phyloP scores from a whole-genome alignment of 2,329 filamentous ascomycete genomes.

The Claviceps monticola region DNA sequence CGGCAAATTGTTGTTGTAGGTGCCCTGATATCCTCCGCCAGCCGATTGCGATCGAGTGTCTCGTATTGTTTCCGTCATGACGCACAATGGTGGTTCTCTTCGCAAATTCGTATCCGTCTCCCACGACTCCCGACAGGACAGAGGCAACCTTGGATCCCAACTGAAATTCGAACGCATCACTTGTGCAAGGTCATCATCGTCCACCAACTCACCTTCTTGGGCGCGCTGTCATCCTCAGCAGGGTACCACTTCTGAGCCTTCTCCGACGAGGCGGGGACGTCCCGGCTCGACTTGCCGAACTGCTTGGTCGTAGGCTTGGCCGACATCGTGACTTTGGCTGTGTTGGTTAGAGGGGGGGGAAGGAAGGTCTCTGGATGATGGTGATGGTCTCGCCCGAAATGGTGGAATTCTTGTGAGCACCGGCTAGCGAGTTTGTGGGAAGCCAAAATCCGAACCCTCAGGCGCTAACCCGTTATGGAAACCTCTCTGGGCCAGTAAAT shows the following conservation, averaged over 20 bases:
- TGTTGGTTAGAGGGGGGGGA: constrained; percentile 20
- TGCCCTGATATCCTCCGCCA: neutral
- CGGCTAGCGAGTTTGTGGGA: constrained; percentile 29
- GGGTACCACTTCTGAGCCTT: constrained; percentile 99
- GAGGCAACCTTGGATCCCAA: neutral
- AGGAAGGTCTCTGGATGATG: constrained; percentile 10
- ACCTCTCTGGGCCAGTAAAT: constrained; percentile 8
- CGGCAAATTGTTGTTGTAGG: neutral
- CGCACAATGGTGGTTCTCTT: neutral
- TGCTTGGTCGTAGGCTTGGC: constrained; percentile 72
- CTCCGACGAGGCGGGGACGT: constrained; percentile 72
- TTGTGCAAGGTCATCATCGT: constrained; percentile 9
- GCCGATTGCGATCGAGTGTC: neutral
- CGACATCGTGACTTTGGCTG: constrained; percentile 50
- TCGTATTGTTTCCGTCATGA: neutral
- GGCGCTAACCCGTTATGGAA: constrained; percentile 20
- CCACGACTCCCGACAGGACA: neutral
- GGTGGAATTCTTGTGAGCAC: constrained; percentile 28
- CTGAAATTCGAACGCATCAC: neutral
- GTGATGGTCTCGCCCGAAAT: constrained; percentile 25
- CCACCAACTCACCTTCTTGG: constrained; percentile 76
- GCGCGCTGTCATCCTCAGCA: constrained; percentile 75
- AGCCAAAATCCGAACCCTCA: constrained; percentile 30
- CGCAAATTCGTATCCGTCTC: neutral
- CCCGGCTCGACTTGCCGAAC: constrained; percentile 93